A percentile compares a stretch with the other conserved stretches of the same genome.
These are phyloP conservation scores for Fusarium pilosicola DNA, from an alignment of 2,329 filamentous ascomycete genomes.

Conservation along the genomic window DNA sequence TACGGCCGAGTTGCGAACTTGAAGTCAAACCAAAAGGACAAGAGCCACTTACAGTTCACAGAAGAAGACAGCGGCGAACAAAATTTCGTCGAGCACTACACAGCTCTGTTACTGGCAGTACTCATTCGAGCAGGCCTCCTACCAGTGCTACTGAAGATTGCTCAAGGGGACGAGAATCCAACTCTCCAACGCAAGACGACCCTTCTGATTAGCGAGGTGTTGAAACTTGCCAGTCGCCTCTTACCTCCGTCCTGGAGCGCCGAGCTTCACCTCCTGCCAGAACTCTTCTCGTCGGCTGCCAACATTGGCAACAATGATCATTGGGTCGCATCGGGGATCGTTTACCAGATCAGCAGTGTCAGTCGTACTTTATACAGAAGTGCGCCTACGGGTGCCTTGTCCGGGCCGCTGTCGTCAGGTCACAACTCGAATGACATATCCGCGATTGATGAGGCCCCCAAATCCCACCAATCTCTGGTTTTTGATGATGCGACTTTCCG, in stretches of 20 bases:
- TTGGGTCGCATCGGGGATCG: conserved; percentile 85
- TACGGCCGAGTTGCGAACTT: conserved; percentile 94
- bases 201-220: conserved; percentile 86
- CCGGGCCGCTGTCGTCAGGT: conserved; percentile 53
- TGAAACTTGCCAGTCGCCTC: conserved; percentile 88
- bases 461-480: conserved; percentile 56
- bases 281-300: conserved; percentile 81
- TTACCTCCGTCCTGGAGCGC: conserved; percentile 85
- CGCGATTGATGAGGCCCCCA: conserved; percentile 66
- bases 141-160: conserved; percentile 68
- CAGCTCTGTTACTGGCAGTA: conserved; percentile 84
- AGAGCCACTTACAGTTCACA: conserved; percentile 62
- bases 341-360: conserved; percentile 98
- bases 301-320: conserved; percentile 76
- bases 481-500: conserved; percentile 72
- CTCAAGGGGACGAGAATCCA: conserved; percentile 73
- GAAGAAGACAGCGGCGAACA: conserved; percentile 78
- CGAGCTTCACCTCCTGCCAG: conserved; percentile 86
- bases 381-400: conserved; percentile 59
- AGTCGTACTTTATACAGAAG: conserved; percentile 91
- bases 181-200: conserved; percentile 88
- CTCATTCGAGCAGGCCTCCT: conserved; percentile 85
- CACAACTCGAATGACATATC: conserved; percentile 60
- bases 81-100: conserved; percentile 94
- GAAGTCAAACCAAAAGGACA: conserved; percentile 65